Percentiles rank a stretch among this genome's conserved stretches.
Evolutionary conservation across 345 rosid genomes (phyloP).

Genomic region (Rhizophora mangle): DNA sequence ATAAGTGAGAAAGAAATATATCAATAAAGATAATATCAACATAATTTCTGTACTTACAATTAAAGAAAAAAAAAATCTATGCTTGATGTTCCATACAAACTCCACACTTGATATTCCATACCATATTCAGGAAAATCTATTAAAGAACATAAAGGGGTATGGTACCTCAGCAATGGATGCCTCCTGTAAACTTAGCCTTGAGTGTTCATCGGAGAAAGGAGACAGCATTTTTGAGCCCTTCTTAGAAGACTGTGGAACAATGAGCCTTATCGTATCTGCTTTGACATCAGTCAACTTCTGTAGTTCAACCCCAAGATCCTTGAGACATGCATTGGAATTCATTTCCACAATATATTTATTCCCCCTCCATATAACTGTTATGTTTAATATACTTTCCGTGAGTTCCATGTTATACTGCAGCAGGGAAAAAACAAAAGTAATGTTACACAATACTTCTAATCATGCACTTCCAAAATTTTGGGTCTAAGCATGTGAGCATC

Average conservation of each 20-base stretch:
- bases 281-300: slow-evolving; percentile 64
- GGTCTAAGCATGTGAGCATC: not conserved
- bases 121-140: no score
- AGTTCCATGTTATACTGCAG: slow-evolving; percentile 42
- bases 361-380: slow-evolving; percentile 70
- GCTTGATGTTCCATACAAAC: no score
- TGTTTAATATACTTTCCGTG: slow-evolving; percentile 28
- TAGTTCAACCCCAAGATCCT: slow-evolving; percentile 68
- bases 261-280: slow-evolving; percentile 67
- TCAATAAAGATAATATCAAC: no score
- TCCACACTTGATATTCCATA: no score
- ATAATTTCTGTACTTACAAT: no score
- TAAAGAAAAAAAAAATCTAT: no score
- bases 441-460: not conserved
- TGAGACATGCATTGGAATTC: slow-evolving; percentile 45
- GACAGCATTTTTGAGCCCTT: slow-evolving; percentile 65
- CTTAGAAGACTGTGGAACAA: slow-evolving; percentile 52
- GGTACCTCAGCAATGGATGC: slow-evolving; percentile 57
- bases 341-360: slow-evolving; percentile 57
- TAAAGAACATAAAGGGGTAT: no score
- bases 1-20: no score
- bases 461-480: not conserved
- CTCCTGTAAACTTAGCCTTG: slow-evolving; percentile 49
- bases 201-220: slow-evolving; percentile 69
- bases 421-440: slow-evolving; percentile 1